These are phyloP conservation scores for Silybum marianum DNA, from an alignment of 129 eudicot genomes.

Conservation along the genomic window DNA sequence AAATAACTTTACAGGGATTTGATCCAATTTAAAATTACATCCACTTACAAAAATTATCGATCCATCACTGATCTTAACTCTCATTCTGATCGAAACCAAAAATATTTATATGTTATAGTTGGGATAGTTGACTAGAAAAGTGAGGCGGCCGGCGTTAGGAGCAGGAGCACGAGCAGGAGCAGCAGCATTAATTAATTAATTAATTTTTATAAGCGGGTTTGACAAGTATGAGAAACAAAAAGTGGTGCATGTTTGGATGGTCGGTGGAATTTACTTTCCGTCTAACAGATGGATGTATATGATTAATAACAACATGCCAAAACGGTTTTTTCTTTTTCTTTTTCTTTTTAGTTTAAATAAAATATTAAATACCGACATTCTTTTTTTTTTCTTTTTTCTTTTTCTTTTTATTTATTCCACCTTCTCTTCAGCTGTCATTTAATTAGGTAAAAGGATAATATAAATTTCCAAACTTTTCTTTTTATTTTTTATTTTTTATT, in stretches of 20 bases:
- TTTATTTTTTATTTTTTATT: neutral
- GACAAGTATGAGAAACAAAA: slow-evolving; percentile 14
- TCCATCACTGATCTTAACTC: too few species aligned
- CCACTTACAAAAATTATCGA: too few species aligned
- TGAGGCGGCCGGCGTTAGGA: neutral
- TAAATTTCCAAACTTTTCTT: neutral
- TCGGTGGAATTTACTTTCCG: slow-evolving; percentile 31
- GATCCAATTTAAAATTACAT: too few species aligned
- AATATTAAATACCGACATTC: slow-evolving; percentile 30
- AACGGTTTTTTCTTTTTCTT: slow-evolving; percentile 1
- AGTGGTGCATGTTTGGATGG: slow-evolving; percentile 14
- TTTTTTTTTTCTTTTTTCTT: neutral
- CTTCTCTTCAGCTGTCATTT: neutral
- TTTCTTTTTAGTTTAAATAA: neutral
- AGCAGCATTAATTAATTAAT: too few species aligned
- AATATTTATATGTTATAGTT: too few species aligned
- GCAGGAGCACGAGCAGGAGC: too few species aligned
- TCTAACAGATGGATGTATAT: slow-evolving; percentile 12
- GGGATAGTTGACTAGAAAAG: neutral
- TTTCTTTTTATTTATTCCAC: neutral
- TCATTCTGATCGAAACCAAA: too few species aligned
- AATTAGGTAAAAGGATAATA: slow-evolving; percentile 13
- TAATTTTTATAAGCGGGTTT: slow-evolving; percentile 6
- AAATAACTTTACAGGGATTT: too few species aligned
- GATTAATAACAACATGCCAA: slow-evolving; percentile 14